These are phyloP conservation scores for Claviceps purpurea DNA, from an alignment of 2,329 filamentous ascomycete species.

Conservation along the genomic window DNA sequence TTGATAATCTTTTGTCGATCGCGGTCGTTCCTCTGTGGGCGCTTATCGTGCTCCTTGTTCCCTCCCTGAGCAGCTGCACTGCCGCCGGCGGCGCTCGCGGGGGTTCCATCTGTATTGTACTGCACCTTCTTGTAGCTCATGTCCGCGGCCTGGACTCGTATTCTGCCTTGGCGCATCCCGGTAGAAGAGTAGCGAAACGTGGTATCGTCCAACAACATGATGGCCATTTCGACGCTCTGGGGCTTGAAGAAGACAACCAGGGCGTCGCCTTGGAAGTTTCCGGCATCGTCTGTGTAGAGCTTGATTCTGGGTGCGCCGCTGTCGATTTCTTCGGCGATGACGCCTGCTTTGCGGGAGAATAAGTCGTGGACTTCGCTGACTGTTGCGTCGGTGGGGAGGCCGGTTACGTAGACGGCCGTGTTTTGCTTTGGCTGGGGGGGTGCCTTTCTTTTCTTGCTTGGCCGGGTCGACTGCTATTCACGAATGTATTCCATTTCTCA, in stretches of 20 bases:
- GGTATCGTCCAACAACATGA: conserved; percentile 67
- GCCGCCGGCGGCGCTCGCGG: background rate
- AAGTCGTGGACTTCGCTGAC: conserved; percentile 67
- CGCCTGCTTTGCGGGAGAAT: conserved; percentile 74
- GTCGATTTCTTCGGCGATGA: conserved; percentile 91
- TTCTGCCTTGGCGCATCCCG: conserved; percentile 46
- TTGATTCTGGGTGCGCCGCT: conserved; percentile 81
- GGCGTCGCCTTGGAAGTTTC: conserved; percentile 85
- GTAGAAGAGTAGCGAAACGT: conserved; percentile 55
- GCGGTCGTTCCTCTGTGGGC: conserved; percentile 38
- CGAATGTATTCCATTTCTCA: background rate
- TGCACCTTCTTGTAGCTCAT: conserved; percentile 82
- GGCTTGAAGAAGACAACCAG: conserved; percentile 90
- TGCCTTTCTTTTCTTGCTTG: conserved; percentile 33
- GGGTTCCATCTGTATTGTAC: conserved; percentile 35
- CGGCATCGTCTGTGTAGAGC: conserved; percentile 71
- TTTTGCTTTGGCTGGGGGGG: conserved; percentile 51
- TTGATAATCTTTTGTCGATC: conserved; percentile 85
- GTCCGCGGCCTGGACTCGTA: conserved; percentile 75
- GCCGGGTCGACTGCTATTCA: conserved; percentile 14
- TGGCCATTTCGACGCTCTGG: conserved; percentile 78
- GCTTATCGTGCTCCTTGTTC: conserved; percentile 21
- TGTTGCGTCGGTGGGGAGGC: conserved; percentile 67
- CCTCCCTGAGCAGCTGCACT: conserved; percentile 7
- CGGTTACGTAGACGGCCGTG: conserved; percentile 85